Evolutionary conservation across 306 rosid species (phyloP).

Genomic region (Casuarina glauca): DNA sequence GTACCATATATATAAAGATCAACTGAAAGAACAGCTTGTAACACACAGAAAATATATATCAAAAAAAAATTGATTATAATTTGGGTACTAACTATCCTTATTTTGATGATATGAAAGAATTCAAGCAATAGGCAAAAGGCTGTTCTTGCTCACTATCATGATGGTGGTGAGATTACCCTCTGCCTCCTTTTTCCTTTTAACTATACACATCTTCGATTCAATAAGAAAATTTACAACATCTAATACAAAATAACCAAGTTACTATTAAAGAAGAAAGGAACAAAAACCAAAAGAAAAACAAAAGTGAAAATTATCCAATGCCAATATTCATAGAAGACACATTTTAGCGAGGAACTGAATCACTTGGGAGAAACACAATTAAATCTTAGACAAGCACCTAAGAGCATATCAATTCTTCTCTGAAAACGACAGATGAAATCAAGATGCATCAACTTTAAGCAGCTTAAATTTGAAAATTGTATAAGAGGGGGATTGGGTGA

Average conservation of each 20-base stretch:
- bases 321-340: no score
- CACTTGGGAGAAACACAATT: background rate
- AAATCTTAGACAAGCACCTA: background rate
- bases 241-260: background rate
- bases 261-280: background rate
- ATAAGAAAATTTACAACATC: background rate
- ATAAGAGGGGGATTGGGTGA: background rate
- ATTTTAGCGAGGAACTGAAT: no score
- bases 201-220: background rate
- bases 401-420: background rate
- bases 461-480: background rate
- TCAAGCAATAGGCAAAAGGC: background rate
- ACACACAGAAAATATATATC: background rate
- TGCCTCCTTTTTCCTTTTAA: background rate
- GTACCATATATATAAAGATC: slow-evolving; percentile 10
- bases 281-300: no score
- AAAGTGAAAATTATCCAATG: no score
- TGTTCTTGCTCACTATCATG: background rate
- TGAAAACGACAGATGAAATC: background rate
- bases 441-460: background rate
- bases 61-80: background rate
- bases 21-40: background rate
- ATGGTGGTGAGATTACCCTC: background rate
- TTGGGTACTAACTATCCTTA: background rate
- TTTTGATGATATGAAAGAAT: background rate